Percentiles rank a stretch among this genome's conserved stretches.
Evolutionary conservation across 306 rosid genomes (phyloP).

Genomic region (Quercus rubra): DNA sequence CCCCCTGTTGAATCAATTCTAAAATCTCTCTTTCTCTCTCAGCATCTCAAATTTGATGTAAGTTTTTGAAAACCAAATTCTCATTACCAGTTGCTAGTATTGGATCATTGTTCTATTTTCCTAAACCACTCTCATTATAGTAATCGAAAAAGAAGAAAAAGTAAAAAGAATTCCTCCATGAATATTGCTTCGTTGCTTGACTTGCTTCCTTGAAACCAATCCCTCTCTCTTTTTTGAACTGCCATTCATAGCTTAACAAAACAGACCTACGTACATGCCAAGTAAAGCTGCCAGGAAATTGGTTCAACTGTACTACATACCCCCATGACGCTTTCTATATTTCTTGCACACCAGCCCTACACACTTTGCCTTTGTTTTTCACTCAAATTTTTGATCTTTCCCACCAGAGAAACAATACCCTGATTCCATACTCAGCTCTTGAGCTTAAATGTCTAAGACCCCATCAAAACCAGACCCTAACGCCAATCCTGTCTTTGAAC

Average conservation of each 20-base stretch:
- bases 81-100: not conserved
- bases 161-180: slow-evolving; percentile 36
- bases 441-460: slow-evolving; percentile 41
- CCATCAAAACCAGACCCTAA: slow-evolving; percentile 32
- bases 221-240: slow-evolving; percentile 3
- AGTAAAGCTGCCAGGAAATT: slow-evolving; percentile 26
- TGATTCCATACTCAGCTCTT: not conserved
- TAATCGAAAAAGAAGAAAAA: not conserved
- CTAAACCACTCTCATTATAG: not conserved
- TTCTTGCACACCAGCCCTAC: slow-evolving; percentile 29
- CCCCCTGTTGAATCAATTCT: no score
- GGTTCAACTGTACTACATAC: not conserved
- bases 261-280: slow-evolving; percentile 40
- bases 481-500: slow-evolving; percentile 45
- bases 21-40: no score
- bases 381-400: not conserved
- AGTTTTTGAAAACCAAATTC: not conserved
- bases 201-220: slow-evolving; percentile 58
- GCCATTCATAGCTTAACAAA: slow-evolving; percentile 27
- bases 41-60: no score
- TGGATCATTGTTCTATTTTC: not conserved
- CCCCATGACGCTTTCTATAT: slow-evolving; percentile 15
- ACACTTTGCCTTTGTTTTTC: not conserved
- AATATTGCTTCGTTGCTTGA: slow-evolving; percentile 46
- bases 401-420: slow-evolving; percentile 25